Conservation (phyloP, 2,329 filamentous ascomycete species). For the Botrytis cinerea region DNA sequence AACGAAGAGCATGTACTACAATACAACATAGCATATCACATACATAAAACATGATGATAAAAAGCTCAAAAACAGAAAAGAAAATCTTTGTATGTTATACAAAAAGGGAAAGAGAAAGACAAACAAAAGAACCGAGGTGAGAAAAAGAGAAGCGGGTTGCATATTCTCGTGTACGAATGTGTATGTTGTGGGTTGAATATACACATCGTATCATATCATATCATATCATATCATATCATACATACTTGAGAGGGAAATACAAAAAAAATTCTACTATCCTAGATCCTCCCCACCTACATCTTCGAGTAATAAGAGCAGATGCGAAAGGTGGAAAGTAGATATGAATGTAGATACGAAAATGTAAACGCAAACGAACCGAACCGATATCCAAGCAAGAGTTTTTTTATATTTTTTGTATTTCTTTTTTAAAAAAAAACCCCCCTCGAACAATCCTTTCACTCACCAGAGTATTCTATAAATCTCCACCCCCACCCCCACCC, state of each 20-base stretch:
- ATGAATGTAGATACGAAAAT: neutral
- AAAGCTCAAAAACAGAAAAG: rapidly evolving
- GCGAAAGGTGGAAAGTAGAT: neutral
- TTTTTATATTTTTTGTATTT: too few species aligned
- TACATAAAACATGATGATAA: neutral
- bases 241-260: rapidly evolving
- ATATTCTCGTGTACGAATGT: neutral
- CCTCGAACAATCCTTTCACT: too few species aligned
- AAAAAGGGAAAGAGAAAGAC: neutral
- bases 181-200: neutral
- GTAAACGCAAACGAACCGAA: too few species aligned
- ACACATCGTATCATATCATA: too few species aligned
- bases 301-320: neutral
- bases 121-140: neutral
- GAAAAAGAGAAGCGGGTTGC: too few species aligned
- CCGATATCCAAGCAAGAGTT: too few species aligned
- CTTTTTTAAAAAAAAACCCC: too few species aligned
- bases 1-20: rapidly evolving
- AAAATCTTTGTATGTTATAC: neutral
- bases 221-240: too few species aligned
- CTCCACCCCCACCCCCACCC: neutral
- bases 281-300: too few species aligned
- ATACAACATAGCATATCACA: neutral
- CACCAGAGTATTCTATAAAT: neutral
- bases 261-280: neutral